Evolutionary conservation across 805 yeast species (phyloP), one percentile per base, ranked within the genome.

Genomic region (Grigorovia yakushimaensis): DNA sequence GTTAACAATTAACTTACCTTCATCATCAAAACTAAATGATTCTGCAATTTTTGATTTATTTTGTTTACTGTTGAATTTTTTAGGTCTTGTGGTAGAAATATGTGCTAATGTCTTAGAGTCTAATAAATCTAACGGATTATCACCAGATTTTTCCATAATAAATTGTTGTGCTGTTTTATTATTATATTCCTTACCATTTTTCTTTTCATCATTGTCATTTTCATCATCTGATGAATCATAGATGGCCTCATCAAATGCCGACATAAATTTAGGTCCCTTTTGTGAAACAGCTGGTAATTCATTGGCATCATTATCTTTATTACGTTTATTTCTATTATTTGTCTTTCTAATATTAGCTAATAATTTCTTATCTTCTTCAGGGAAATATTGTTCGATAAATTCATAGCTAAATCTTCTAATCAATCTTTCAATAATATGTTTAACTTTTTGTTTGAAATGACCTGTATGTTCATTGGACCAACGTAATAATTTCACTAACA

Each of bases 381-480:
- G 99, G 69, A 93, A 88, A 45, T 79, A 77, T 46, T 70, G 70
- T 60, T 85, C 95, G 45, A 93, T 77, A n/a, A 72, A 75, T 33
- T 89, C 97, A 51, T 78, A 75, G n/a, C 98, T 96, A 61, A 87
- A 88, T 61, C 88, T 81, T 63, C 98, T 79, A 47, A 91, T 78
- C 59, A 93, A 71, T 57, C 98, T 78, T 73, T 93, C 99, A 52
- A 93, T 72, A 47, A 93, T 84, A 61, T 93, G 97, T 70, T 88
- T 87, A 36, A 93, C 91, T 66, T 87, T 91, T 13, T 89, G 78
- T 64, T 87, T 88, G 75, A 93, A 93, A 62, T 88, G 96, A 43
- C 95, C 94, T 60, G 88, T 87, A 67, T 91, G 97, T 63, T 89
- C 97, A 64, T 88, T 93, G 39, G 96, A 87, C 93, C 97, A 89